These are phyloP conservation scores for Lasiodiplodia theobromae DNA, from an alignment of 2,329 filamentous ascomycete genomes.

Conservation along the genomic window DNA sequence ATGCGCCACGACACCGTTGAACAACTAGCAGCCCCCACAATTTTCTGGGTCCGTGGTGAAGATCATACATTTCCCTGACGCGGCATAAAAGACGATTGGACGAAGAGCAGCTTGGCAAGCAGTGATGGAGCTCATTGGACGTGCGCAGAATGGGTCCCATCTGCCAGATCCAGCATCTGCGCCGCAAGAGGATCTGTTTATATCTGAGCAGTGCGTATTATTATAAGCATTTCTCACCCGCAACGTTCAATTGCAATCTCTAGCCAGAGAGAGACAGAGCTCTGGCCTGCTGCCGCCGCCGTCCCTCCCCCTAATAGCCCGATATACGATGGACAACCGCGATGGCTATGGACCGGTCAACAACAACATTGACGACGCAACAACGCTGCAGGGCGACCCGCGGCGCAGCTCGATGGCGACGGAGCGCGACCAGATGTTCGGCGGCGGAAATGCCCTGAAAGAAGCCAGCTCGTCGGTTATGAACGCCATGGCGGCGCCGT, in stretches of 20 bases:
- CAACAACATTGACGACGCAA: conserved; percentile 13
- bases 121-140: background rate
- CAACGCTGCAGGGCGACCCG: conserved; percentile 9
- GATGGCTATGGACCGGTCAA: conserved; percentile 18
- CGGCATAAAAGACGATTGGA: conserved; percentile 2
- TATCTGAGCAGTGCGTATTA: conserved; percentile 2
- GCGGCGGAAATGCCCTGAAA: background rate
- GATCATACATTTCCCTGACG: conserved; percentile 11
- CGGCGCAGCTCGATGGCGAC: conserved; percentile 13
- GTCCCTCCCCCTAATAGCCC: background rate
- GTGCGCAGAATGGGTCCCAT: conserved; percentile 11
- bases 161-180: conserved; percentile 6
- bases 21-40: conserved; percentile 27
- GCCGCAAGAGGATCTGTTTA: conserved; percentile 16
- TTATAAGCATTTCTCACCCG: background rate
- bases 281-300: background rate
- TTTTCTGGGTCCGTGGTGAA: conserved; percentile 16
- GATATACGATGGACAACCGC: conserved; percentile 10
- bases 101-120: conserved; percentile 5
- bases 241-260: background rate
- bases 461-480: conserved; percentile 2
- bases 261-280: background rate
- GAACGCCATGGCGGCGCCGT: conserved; percentile 15
- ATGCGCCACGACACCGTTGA: conserved; percentile 22
- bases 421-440: background rate